Evolutionary conservation across 176 grass and related monocot genomes (phyloP).

Genomic region (Musa itinerans): DNA sequence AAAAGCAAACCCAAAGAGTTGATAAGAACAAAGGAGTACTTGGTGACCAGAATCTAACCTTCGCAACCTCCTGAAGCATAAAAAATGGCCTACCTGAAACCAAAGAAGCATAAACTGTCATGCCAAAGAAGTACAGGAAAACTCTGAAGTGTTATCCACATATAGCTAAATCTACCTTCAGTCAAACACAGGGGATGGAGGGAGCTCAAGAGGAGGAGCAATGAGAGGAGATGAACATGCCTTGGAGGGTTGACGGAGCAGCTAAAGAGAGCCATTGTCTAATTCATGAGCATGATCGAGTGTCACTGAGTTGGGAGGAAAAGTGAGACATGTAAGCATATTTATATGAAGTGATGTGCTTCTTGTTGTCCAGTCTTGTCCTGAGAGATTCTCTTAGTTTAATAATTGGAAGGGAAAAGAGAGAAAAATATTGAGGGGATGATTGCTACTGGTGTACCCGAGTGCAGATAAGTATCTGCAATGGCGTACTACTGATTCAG

Average conservation of each 20-base stretch:
- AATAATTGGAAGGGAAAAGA: neutral
- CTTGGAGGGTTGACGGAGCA: neutral
- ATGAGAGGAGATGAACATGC: slow-evolving; percentile 2
- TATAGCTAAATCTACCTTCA: neutral
- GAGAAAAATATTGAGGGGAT: slow-evolving; percentile 3
- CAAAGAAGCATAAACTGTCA: neutral
- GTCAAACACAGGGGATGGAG: neutral
- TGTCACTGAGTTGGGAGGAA: no score
- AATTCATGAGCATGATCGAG: neutral
- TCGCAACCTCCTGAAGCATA: neutral
- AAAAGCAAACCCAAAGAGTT: no score
- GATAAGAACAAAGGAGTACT: neutral
- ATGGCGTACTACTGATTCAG: slow-evolving; percentile 8
- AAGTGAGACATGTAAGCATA: neutral
- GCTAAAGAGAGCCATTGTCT: neutral
- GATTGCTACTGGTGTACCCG: slow-evolving; percentile 1
- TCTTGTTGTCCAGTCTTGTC: neutral
- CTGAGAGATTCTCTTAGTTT: neutral
- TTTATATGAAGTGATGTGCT: neutral
- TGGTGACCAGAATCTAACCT: neutral
- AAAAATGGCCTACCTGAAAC: neutral
- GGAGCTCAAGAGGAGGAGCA: neutral
- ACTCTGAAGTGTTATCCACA: neutral
- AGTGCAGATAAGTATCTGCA: slow-evolving; percentile 6
- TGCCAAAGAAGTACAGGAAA: neutral